A percentile compares a stretch with the other conserved stretches of the same genome.
These are phyloP conservation scores for Thamnidium elegans DNA, from an alignment of 192 early-diverging fungal species.

Conservation along the genomic window DNA sequence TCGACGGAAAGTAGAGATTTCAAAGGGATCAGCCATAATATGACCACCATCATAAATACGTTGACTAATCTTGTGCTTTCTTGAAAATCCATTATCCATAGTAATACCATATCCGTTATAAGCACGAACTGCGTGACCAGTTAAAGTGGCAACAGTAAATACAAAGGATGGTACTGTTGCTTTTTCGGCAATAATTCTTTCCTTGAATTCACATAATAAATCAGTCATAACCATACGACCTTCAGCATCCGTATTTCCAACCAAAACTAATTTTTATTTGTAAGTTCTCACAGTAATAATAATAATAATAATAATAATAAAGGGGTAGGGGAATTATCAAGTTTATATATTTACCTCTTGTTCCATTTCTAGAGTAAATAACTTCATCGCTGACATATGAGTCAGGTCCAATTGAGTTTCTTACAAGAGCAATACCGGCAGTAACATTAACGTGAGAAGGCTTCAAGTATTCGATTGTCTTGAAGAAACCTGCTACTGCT, in stretches of 20 bases:
- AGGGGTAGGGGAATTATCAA: too few relatives aligned
- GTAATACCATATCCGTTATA: constrained; percentile 74
- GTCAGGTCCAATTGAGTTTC: constrained; percentile 80
- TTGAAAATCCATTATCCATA: constrained; percentile 77
- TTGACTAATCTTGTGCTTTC: constrained; percentile 53
- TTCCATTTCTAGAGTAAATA: constrained; percentile 69
- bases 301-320: too few relatives aligned
- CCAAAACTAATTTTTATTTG: constrained; percentile 49
- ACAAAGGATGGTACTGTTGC: constrained; percentile 49
- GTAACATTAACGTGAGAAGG: constrained; percentile 68
- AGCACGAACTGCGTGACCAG: constrained; percentile 78
- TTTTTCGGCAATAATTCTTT: constrained; percentile 61
- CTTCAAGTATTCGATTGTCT: constrained; percentile 61
- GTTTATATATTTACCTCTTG: constrained; percentile 43
- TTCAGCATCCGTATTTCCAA: constrained; percentile 89
- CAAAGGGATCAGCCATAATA: constrained; percentile 75
- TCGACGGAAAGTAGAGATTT: constrained; percentile 74
- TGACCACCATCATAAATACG: constrained; percentile 65
- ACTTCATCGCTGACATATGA: constrained; percentile 82
- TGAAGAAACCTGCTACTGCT: constrained; percentile 78
- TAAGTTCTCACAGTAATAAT: too few relatives aligned
- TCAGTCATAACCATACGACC: constrained; percentile 89
- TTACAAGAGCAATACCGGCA: constrained; percentile 71
- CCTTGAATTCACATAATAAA: constrained; percentile 70
- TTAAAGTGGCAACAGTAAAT: constrained; percentile 84